A percentile compares a stretch with the other conserved stretches of the same genome.
These are phyloP conservation scores for Podaxis mareebaensis DNA, from an alignment of 768 basidiomycete genomes.

Conservation along the genomic window DNA sequence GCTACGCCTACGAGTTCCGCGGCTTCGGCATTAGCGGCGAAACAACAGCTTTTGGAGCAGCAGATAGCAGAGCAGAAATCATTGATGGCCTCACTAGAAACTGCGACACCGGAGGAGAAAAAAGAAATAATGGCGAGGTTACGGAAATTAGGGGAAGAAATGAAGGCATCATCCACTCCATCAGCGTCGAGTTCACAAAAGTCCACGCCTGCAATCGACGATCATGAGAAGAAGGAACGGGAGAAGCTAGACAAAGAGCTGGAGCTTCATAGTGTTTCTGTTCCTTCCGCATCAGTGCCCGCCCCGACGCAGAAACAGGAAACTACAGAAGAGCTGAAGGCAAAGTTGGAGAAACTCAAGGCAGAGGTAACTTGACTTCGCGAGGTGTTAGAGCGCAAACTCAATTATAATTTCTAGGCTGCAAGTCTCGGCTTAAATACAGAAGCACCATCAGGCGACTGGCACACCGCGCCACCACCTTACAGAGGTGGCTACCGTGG, in stretches of 20 bases:
- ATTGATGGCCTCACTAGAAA: conserved; percentile 69
- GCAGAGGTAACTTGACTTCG: conserved; percentile 56
- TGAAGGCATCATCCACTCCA: conserved; percentile 46
- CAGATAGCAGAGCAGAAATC: conserved; percentile 89
- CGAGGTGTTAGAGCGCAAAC: background rate
- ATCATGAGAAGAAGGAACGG: conserved; percentile 56
- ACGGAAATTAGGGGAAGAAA: conserved; percentile 77
- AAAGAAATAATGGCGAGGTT: conserved; percentile 76
- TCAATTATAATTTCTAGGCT: conserved; percentile 44
- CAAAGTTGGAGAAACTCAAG: conserved; percentile 73
- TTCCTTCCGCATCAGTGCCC: background rate
- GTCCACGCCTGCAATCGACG: conserved; percentile 27
- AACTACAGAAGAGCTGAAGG: conserved; percentile 70
- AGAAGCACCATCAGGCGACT: conserved; percentile 36
- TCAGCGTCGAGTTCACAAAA: conserved; percentile 28
- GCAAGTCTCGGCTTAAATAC: conserved; percentile 73
- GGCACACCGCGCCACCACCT: conserved; percentile 28
- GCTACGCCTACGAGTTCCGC: conserved; percentile 20
- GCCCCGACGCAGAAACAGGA: conserved; percentile 37
- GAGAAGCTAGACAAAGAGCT: conserved; percentile 82
- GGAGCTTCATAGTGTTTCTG: conserved; percentile 56
- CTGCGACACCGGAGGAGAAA: conserved; percentile 71
- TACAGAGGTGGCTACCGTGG: conserved; percentile 76
- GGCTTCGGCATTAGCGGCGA: conserved; percentile 61
- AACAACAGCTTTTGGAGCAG: conserved; percentile 75